These are phyloP conservation scores for Acanthamoeba culbertsoni DNA, from an alignment of 208 protist species.

Conservation along the genomic window DNA sequence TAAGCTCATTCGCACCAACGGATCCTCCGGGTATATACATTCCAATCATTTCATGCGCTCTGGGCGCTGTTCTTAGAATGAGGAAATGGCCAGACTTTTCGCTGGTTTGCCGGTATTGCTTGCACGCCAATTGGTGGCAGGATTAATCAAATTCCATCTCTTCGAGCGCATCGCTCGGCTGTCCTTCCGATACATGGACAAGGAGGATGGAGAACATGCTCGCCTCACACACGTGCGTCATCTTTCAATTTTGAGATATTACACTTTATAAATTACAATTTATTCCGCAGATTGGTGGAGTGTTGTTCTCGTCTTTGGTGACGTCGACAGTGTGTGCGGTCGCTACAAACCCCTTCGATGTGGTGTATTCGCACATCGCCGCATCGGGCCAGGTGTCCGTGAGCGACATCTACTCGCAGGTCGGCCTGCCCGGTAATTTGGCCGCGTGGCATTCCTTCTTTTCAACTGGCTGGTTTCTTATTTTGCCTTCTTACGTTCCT, in stretches of 20 bases:
- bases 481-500: not conserved
- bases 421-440: not conserved
- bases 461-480: not conserved
- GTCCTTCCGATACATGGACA: not conserved
- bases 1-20: not conserved
- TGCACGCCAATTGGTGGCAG: not conserved
- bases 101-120: not conserved
- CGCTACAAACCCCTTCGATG: not conserved
- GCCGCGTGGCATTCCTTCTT: not conserved
- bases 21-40: not conserved
- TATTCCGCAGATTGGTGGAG: not conserved
- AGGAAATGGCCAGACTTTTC: not conserved
- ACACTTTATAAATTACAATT: not conserved
- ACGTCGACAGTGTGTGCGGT: not conserved
- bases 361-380: not conserved
- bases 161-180: not conserved
- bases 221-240: not conserved
- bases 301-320: not conserved
- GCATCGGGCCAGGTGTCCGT: not conserved
- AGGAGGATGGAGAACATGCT: not conserved
- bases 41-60: not conserved
- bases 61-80: not conserved
- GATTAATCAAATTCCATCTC: not conserved
- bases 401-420: not conserved
- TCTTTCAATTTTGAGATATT: not conserved